Base-by-base conservation (phyloP, 768 basidiomycete species). In the Asterophora parasitica region DNA sequence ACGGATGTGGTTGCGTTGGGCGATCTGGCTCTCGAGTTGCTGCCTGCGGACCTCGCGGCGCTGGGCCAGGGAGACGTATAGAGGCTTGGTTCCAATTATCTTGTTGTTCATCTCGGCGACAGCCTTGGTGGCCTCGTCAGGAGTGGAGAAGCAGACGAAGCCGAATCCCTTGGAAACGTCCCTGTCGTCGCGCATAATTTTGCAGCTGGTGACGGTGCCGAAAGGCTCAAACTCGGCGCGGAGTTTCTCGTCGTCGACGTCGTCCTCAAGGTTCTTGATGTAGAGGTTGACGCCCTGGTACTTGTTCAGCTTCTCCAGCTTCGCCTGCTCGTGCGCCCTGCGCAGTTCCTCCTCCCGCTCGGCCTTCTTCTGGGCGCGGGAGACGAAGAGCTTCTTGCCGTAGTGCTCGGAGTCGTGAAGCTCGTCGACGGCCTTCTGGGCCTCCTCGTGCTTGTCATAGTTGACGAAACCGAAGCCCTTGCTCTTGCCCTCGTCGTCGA, bases 101-200 rank as follows among this genome's bases (percentile, higher is more conserved):
- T 94, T 95, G 82, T 96, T 97, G 81, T 99, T 99, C 93, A 99
- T 96, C 76, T 99, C 96, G 40, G 92, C 90, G 50, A 98, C 92
- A 51, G 96, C 96, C 75, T 98, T 98, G 62, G 92, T 97, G 12
- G 96, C 94, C 71, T 99, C 96, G 55, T 99, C 96, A 37, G 96
- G 94, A 45, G 92, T 85, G 26, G 92, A 91, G 78, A 92, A 99
- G 72, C 96, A 99, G 58, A 99, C 96, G 64, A 99, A 99, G 54
- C 96, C 96, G 61, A 99, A 99, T 57, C 95, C 93, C 65, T 93
- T 92, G 20, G 93, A 96, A 46, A 77, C 81, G 53, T 78, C 79
- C 70, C 91, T 94, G 50, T 98, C 96, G 69, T 97, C 95, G 54
- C 89, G 85, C 96, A 99, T 99, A 64, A 99, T 89, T 76, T 96